Evolutionary conservation across 2,329 filamentous ascomycete genomes (phyloP).

Genomic region (Ophioceras dolichostomum): DNA sequence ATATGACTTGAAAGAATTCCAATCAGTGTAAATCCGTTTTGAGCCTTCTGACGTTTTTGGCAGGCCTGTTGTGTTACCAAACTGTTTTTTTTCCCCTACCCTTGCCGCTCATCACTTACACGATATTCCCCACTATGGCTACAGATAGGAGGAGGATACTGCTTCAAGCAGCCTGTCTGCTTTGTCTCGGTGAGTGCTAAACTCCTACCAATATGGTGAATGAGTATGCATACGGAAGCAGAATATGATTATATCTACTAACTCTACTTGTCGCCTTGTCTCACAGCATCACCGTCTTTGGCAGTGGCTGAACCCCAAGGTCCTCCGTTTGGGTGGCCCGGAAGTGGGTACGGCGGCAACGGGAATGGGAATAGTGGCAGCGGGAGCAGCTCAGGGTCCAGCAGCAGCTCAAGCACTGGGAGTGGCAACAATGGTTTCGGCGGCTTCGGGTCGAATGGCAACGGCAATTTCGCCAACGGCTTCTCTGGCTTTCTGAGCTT

Average conservation of each 20-base stretch:
- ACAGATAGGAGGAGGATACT: neutral
- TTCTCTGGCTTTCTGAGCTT: conserved; percentile 12
- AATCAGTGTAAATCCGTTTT: too few relatives aligned
- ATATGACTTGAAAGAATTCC: too few relatives aligned
- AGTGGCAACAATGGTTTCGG: conserved; percentile 1
- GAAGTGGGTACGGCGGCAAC: neutral
- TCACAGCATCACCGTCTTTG: neutral
- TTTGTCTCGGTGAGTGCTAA: neutral
- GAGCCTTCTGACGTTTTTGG: too few relatives aligned
- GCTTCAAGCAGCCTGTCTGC: neutral
- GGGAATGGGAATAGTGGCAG: neutral
- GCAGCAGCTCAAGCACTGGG: neutral
- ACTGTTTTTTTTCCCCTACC: too few relatives aligned
- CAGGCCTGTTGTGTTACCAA: too few relatives aligned
- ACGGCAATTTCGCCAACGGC: conserved; percentile 3
- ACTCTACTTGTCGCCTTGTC: too few relatives aligned
- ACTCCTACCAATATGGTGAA: neutral
- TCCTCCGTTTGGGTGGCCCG: neutral
- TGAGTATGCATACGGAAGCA: too few relatives aligned
- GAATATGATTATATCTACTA: too few relatives aligned
- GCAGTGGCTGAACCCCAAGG: neutral
- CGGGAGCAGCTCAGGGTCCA: neutral
- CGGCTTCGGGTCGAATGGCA: conserved; percentile 3
- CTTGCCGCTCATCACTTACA: too few relatives aligned
- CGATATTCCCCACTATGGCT: neutral